These are phyloP conservation scores for Venturia carpophila DNA, from an alignment of 2,329 filamentous ascomycete genomes.

Conservation along the genomic window DNA sequence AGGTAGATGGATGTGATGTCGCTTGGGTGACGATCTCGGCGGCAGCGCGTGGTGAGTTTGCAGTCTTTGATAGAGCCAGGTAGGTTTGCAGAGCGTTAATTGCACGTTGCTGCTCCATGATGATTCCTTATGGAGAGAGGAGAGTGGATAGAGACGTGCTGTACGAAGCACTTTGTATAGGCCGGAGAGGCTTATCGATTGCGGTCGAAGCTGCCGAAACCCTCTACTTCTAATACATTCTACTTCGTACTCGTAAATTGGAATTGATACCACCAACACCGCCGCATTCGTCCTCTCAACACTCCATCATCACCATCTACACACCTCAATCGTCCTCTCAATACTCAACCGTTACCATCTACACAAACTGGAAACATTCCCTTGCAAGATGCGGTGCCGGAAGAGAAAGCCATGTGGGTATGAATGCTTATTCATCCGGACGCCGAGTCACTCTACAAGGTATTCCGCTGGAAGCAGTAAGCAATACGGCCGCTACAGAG, in stretches of 20 bases:
- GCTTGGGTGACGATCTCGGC: constrained; percentile 81
- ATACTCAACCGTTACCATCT: no score
- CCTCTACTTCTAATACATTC: background rate
- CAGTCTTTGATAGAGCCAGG: constrained; percentile 78
- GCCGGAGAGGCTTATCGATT: background rate
- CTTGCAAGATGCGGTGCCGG: no score
- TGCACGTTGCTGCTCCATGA: constrained; percentile 63
- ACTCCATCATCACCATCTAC: background rate
- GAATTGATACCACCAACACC: no score
- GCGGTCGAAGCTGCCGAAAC: background rate
- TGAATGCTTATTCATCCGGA: background rate
- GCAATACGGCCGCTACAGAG: background rate
- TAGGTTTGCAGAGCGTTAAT: constrained; percentile 69
- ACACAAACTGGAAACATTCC: no score
- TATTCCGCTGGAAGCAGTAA: background rate
- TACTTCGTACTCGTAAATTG: no score
- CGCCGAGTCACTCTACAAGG: background rate
- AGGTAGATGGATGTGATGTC: constrained; percentile 83
- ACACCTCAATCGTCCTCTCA: background rate
- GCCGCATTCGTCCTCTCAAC: background rate
- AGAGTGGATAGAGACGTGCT: background rate
- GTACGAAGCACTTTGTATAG: background rate
- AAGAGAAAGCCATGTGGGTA: background rate
- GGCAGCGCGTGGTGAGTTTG: constrained; percentile 73
- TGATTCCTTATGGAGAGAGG: background rate